phyloP scores from a whole-genome alignment of 192 early-diverging fungal genomes.

The Entomortierella chlamydospora region DNA sequence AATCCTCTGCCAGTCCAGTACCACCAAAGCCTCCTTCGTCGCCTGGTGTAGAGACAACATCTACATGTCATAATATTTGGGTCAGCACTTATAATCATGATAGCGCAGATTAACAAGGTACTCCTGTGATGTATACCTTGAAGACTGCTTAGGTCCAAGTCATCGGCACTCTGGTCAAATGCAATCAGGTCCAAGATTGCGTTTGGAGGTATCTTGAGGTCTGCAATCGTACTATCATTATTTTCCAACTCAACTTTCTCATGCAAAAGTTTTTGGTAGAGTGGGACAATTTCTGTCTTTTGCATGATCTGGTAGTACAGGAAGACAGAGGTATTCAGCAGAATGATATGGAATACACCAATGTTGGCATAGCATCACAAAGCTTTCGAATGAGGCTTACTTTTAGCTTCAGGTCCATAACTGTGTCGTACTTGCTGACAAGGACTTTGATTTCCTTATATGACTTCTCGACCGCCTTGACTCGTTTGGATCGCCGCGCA shows the following conservation, averaged over 20 bases:
- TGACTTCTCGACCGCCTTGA: conserved; percentile 5
- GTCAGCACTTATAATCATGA: not conserved
- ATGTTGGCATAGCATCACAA: too few species aligned
- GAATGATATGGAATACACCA: too few species aligned
- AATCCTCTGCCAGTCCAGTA: conserved; percentile 31
- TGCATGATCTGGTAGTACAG: conserved; percentile 33
- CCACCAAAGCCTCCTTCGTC: conserved; percentile 39
- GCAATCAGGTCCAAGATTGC: conserved; percentile 29
- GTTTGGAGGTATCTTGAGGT: conserved; percentile 34
- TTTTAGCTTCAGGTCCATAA: conserved; percentile 45
- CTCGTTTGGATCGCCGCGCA: conserved; percentile 27
- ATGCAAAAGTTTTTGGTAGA: conserved; percentile 44
- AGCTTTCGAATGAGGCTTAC: too few species aligned
- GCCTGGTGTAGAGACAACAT: not conserved
- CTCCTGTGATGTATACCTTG: conserved; percentile 23
- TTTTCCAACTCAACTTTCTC: conserved; percentile 29
- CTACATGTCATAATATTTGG: not conserved
- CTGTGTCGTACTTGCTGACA: conserved; percentile 29
- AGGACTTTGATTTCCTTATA: conserved; percentile 18
- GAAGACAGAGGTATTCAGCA: too few species aligned
- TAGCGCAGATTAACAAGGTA: not conserved
- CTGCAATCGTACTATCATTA: conserved; percentile 37
- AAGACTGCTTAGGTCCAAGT: conserved; percentile 3
- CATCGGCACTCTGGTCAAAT: conserved; percentile 38
- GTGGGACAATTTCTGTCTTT: conserved; percentile 33